These are phyloP conservation scores for Rosa lucieae DNA, from an alignment of 306 rosid species.

Conservation along the genomic window DNA sequence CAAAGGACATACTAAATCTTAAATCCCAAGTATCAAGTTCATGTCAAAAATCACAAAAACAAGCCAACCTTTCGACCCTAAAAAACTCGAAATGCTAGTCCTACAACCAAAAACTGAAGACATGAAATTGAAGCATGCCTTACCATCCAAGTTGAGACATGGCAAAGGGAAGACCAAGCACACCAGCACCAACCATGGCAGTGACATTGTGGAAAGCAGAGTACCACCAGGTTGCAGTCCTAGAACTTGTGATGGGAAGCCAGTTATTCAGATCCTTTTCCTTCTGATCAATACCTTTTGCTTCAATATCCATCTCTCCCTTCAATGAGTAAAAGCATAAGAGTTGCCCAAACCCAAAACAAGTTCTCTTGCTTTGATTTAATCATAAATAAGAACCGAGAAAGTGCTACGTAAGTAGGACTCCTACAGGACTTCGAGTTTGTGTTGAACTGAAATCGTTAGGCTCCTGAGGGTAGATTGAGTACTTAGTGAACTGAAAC, in stretches of 20 bases:
- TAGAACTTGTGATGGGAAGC: conserved; percentile 37
- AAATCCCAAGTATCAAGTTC: too few species aligned
- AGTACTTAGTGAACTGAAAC: not conserved
- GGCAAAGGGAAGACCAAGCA: conserved; percentile 46
- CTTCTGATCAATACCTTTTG: conserved; percentile 2
- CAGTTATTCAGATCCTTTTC: conserved; percentile 28
- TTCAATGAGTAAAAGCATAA: too few species aligned
- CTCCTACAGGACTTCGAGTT: not conserved
- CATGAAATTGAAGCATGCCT: not conserved
- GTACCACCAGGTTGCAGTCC: conserved; percentile 42
- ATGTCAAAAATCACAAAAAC: not conserved
- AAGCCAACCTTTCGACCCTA: not conserved
- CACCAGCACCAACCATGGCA: conserved; percentile 55
- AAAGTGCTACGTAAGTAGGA: not conserved
- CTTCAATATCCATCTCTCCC: not conserved
- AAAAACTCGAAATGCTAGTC: not conserved
- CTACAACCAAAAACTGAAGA: not conserved
- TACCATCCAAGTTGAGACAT: conserved; percentile 52
- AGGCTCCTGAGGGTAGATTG: not conserved
- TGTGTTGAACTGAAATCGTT: conserved; percentile 1
- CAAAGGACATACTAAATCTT: not conserved
- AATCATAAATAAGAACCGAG: not conserved
- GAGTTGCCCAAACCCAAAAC: not conserved
- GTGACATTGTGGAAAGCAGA: conserved; percentile 48
- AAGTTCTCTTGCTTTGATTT: not conserved